Evolutionary conservation across 2,329 filamentous ascomycete species (phyloP).

Genomic region (Akanthomyces uredinophilus): DNA sequence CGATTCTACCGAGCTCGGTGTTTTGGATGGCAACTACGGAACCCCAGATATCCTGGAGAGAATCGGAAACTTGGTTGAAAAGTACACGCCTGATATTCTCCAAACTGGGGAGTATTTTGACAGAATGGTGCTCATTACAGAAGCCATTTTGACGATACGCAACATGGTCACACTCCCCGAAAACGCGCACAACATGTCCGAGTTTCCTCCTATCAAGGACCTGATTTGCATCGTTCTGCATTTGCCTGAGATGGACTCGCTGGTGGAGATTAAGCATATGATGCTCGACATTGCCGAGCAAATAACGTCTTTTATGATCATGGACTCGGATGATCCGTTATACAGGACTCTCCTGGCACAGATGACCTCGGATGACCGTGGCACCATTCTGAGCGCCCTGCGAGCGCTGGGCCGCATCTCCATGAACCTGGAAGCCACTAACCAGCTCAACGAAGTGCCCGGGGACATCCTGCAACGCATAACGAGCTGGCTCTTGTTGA

Average conservation of each 20-base stretch:
- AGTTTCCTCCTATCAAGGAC: conserved; percentile 71
- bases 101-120: conserved; percentile 67
- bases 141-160: conserved; percentile 80
- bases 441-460: conserved; percentile 69
- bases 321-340: conserved; percentile 69
- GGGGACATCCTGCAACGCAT: conserved; percentile 60
- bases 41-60: conserved; percentile 56
- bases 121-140: conserved; percentile 69
- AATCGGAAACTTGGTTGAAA: conserved; percentile 58
- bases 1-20: conserved; percentile 49
- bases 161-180: conserved; percentile 95
- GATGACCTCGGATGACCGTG: conserved; percentile 67
- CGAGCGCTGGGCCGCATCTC: conserved; percentile 81
- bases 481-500: conserved; percentile 68
- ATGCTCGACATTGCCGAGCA: conserved; percentile 89
- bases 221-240: conserved; percentile 77
- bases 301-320: conserved; percentile 71
- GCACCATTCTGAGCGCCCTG: conserved; percentile 73
- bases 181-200: conserved; percentile 77
- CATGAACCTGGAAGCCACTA: conserved; percentile 76
- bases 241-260: conserved; percentile 64
- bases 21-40: conserved; percentile 43
- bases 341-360: conserved; percentile 68
- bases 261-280: conserved; percentile 84
- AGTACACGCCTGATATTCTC: conserved; percentile 61